A percentile compares a stretch with the other conserved stretches of the same genome.
Conservation (phyloP, 106 monocot genomes). For the Ottelia alismoides region DNA sequence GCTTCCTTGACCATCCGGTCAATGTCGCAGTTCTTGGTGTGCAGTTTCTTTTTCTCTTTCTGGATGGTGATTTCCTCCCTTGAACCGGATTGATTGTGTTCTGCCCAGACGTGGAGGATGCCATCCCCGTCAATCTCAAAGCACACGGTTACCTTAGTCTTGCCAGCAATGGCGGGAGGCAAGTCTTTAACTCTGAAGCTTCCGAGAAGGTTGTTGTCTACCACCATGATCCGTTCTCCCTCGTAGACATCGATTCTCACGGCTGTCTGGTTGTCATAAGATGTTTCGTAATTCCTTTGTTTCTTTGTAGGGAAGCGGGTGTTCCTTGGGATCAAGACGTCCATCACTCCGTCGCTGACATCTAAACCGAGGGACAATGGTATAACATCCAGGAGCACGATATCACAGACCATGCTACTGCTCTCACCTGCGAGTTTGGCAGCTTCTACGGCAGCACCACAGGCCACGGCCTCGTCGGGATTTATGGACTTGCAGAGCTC, state of each 20-base stretch:
- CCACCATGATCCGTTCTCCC: constrained; percentile 3
- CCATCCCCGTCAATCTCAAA: constrained; percentile 10
- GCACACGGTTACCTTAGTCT: constrained; percentile 6
- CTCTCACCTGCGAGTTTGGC: constrained; percentile 29
- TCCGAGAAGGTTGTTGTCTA: constrained; percentile 11
- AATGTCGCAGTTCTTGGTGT: constrained; percentile 12
- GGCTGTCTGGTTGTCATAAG: constrained; percentile 5
- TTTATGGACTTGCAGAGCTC: no score
- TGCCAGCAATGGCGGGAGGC: constrained; percentile 6
- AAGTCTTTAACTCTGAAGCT: constrained; percentile 7
- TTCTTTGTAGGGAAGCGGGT: constrained; percentile 6
- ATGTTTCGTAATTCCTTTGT: not conserved
- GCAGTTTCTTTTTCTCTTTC: constrained; percentile 11
- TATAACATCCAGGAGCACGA: constrained; percentile 1
- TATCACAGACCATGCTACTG: not conserved
- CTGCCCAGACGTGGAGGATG: constrained; percentile 7
- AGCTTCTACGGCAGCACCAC: constrained; percentile 43
- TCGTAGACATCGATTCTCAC: constrained; percentile 4
- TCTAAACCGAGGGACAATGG: constrained; percentile 2
- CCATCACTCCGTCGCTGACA: constrained; percentile 2
- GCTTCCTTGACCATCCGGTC: constrained; percentile 14
- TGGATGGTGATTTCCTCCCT: constrained; percentile 17
- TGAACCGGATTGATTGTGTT: constrained; percentile 9
- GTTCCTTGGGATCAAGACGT: no score
- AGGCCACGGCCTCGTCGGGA: constrained; percentile 43